Evolutionary conservation across 192 early-diverging fungal species (phyloP).

Genomic region (Coemansia furcata): DNA sequence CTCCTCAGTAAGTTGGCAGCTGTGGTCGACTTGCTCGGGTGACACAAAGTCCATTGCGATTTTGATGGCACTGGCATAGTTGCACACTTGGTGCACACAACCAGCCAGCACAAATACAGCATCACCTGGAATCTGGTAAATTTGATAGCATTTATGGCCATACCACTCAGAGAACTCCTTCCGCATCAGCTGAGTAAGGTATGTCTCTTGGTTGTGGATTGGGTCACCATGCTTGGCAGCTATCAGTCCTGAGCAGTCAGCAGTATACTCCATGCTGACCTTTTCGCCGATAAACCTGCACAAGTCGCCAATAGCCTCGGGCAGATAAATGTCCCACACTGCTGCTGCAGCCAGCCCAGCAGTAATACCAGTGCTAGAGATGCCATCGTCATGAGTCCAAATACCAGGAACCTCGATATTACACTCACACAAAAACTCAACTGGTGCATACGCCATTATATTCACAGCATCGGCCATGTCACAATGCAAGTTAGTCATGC

Average conservation of each 20-base stretch:
- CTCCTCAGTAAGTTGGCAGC: constrained; percentile 47
- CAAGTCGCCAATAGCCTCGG: constrained; percentile 28
- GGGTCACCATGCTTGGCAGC: constrained; percentile 41
- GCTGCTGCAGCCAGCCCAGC: constrained; percentile 40
- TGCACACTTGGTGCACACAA: constrained; percentile 72
- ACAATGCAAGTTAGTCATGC: constrained; percentile 74
- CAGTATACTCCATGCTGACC: not conserved
- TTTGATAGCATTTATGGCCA: constrained; percentile 45
- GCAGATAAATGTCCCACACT: constrained; percentile 67
- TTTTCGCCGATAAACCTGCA: constrained; percentile 34
- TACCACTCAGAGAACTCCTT: constrained; percentile 39
- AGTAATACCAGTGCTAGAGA: not conserved
- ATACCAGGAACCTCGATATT: constrained; percentile 14
- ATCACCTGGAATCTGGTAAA: constrained; percentile 70
- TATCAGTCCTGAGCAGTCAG: not conserved
- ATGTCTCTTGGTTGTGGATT: constrained; percentile 69
- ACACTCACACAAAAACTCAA: constrained; percentile 8
- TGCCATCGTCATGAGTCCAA: not conserved
- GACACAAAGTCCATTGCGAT: constrained; percentile 70
- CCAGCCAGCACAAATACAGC: constrained; percentile 77
- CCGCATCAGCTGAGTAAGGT: constrained; percentile 52
- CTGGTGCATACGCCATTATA: constrained; percentile 62
- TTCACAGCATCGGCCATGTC: constrained; percentile 82
- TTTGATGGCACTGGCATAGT: constrained; percentile 65
- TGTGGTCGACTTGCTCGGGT: constrained; percentile 58